A percentile compares a stretch with the other conserved stretches of the same genome.
Evolutionary conservation across 2,329 filamentous ascomycete species (phyloP).

Genomic region (Xylariaceae sp.): DNA sequence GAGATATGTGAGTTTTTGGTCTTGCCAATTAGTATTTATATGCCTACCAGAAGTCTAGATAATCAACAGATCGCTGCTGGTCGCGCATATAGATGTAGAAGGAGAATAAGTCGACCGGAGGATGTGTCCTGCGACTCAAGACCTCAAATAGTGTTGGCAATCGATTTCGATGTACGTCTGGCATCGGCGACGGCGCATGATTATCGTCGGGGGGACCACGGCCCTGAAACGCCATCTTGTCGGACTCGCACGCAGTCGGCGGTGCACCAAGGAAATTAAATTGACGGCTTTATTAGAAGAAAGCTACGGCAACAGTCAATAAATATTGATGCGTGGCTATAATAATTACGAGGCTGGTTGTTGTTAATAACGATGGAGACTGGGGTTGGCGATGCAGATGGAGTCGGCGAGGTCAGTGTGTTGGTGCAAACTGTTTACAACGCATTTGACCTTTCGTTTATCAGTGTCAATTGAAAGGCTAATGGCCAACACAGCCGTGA

Average conservation of each 20-base stretch:
- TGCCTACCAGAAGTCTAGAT: slow-evolving; percentile 93
- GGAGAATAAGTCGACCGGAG: slow-evolving; percentile 94
- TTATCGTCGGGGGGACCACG: slow-evolving; percentile 32
- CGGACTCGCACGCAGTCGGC: background rate
- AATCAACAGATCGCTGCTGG: slow-evolving; percentile 96
- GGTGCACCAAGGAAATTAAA: background rate
- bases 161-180: slow-evolving; percentile 74
- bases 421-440: background rate
- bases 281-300: background rate
- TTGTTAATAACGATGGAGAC: slow-evolving; percentile 12
- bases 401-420: slow-evolving; percentile 1
- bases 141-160: slow-evolving; percentile 96
- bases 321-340: background rate
- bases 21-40: slow-evolving; percentile 10
- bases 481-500: slow-evolving; percentile 16
- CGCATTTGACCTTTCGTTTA: slow-evolving; percentile 1
- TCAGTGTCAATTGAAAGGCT: slow-evolving; percentile 6
- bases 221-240: slow-evolving; percentile 46
- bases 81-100: slow-evolving; percentile 99
- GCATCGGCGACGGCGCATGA: slow-evolving; percentile 58
- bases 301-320: background rate
- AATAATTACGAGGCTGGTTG: background rate
- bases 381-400: slow-evolving; percentile 4
- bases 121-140: slow-evolving; percentile 88
- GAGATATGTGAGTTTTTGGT: slow-evolving; percentile 29